A percentile compares a stretch with the other conserved stretches of the same genome.
phyloP scores from a whole-genome alignment of 2,329 filamentous ascomycete genomes.

The Aspergillus novoparasiticus region DNA sequence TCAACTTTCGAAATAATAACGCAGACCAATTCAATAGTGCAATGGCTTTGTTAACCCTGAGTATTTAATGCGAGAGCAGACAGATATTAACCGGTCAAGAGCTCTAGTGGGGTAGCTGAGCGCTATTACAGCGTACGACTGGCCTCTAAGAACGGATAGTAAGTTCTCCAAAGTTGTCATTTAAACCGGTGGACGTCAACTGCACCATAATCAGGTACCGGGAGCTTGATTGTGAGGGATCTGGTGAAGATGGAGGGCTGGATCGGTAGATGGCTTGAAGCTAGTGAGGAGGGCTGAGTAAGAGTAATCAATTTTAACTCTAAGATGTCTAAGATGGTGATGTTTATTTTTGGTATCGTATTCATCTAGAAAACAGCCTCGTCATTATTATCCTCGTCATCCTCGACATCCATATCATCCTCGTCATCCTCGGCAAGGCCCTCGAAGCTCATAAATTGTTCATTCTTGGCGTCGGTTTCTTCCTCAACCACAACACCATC shows the following conservation, averaged over 20 bases:
- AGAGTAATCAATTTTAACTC: background rate
- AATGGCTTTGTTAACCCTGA: background rate
- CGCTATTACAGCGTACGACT: too few relatives aligned
- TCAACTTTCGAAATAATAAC: background rate
- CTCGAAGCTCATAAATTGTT: conserved; percentile 62
- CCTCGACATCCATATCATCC: conserved; percentile 35
- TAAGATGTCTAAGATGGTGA: background rate
- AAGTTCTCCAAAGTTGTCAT: too few relatives aligned
- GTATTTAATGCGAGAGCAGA: too few relatives aligned
- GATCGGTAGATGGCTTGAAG: too few relatives aligned
- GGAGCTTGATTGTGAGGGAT: too few relatives aligned
- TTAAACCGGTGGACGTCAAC: too few relatives aligned
- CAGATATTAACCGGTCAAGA: too few relatives aligned
- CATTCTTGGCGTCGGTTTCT: conserved; percentile 65
- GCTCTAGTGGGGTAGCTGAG: too few relatives aligned
- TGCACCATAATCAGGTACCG: too few relatives aligned
- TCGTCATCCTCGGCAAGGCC: conserved; percentile 45
- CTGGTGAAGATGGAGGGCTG: too few relatives aligned
- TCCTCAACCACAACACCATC: conserved; percentile 82
- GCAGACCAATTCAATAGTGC: background rate
- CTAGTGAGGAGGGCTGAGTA: too few relatives aligned
- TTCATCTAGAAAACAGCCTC: conserved; percentile 3
- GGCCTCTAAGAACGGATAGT: too few relatives aligned
- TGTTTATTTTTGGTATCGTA: background rate
- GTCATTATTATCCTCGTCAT: conserved; percentile 17